phyloP scores from a whole-genome alignment of 768 basidiomycete genomes.

The Kwoniella pini region DNA sequence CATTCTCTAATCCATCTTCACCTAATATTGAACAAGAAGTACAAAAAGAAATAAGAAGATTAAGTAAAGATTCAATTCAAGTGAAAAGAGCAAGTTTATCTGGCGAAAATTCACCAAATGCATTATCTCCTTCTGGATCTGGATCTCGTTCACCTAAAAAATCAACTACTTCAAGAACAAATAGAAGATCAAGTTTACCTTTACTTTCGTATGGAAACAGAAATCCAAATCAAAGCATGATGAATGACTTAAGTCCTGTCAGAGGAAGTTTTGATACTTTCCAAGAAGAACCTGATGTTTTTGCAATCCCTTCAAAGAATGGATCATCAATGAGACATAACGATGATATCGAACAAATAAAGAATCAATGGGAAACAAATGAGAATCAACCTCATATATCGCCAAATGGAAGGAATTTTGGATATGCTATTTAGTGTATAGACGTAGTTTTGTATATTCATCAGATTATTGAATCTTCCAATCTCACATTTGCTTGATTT shows the following conservation, averaged over 20 bases:
- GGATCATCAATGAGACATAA: neutral
- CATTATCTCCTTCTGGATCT: neutral
- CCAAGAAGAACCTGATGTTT: neutral
- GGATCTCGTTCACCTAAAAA: neutral
- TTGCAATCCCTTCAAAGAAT: neutral
- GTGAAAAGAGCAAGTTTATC: slow-evolving; percentile 17
- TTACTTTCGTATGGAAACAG: neutral
- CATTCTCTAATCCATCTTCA: slow-evolving; percentile 14
- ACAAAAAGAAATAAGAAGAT: slow-evolving; percentile 16
- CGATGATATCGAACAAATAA: neutral
- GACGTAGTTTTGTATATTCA: too few species aligned
- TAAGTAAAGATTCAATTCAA: slow-evolving; percentile 29
- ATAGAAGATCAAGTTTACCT: slow-evolving; percentile 4
- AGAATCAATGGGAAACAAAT: neutral
- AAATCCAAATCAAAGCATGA: neutral
- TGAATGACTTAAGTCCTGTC: neutral
- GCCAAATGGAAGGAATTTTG: too few species aligned
- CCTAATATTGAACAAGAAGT: slow-evolving; percentile 29
- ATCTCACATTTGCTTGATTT: too few species aligned
- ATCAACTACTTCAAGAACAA: neutral
- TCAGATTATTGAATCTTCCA: too few species aligned
- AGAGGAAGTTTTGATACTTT: slow-evolving; percentile 5
- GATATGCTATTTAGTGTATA: too few species aligned
- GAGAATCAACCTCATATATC: too few species aligned
- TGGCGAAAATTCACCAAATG: slow-evolving; percentile 5